Evolutionary conservation across 139 green algal species (phyloP), one percentile per base, ranked within the genome.

Genomic region (Chlorella sp.): DNA sequence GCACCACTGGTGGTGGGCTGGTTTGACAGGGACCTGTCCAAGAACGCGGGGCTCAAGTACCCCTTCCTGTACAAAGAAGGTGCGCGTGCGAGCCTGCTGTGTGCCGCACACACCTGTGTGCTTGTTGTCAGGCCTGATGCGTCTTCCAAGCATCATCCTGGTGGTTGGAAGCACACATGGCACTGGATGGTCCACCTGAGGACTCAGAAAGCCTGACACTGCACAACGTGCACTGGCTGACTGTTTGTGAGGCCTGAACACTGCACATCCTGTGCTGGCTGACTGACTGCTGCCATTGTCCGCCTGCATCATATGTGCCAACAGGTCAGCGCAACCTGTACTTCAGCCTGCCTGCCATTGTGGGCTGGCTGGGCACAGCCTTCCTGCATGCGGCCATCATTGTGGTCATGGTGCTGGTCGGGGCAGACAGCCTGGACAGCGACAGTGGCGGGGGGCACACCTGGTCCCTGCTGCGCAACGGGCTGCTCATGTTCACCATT

Each of bases 11-110:
- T 88, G 26, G 80, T 90, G 36, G 86, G 81, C 31, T 80, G 88
- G 42, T 86, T 93, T 73, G 88, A 93, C 66, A 70, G 80, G 23
- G 86, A 93, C 71, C 74, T 93, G 24, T 76, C 86, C 74, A 82
- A 80, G 27, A 55, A 78, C 1, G 77, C 76, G 30, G 77, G 66
- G 27, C 42, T 85, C 23, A 74, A 77, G 27, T 90, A 78, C 74
- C 85, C 85, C 0, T 67, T 35, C 27, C 72, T 90, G 30, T 90
- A 90, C 77, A 77, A 73, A 29, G 74, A 90, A 49, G 79, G 80
- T 85, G 35, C 10, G n/a, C n/a, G n/a, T n/a, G n/a, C n/a, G n/a
- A n/a, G n/a, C n/a, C n/a, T n/a, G n/a, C n/a, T n/a, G n/a, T n/a
- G n/a, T n/a, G n/a, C n/a, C n/a, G n/a, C n/a, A n/a, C n/a, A n/a